phyloP scores from a whole-genome alignment of 2,329 filamentous ascomycete genomes.

The Delphinella strobiligena region DNA sequence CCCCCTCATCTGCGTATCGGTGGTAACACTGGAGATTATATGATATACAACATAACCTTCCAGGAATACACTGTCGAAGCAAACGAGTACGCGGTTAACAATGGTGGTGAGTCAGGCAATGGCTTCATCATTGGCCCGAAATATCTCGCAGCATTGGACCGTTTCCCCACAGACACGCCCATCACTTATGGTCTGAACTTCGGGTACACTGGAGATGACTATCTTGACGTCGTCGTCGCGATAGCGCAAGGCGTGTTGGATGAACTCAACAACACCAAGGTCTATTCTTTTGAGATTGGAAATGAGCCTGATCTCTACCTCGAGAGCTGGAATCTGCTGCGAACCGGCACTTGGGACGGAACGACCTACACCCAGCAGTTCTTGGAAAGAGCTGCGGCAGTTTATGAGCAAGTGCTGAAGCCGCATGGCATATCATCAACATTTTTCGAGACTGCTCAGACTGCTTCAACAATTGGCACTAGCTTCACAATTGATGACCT shows the following conservation, averaged over 20 bases:
- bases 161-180: conserved; percentile 38
- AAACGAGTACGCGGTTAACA: conserved; percentile 23
- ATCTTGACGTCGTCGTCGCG: conserved; percentile 29
- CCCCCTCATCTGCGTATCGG: conserved; percentile 38
- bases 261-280: conserved; percentile 25
- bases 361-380: conserved; percentile 33
- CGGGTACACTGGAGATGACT: conserved; percentile 34
- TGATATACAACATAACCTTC: conserved; percentile 30
- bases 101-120: conserved; percentile 32
- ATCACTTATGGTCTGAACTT: conserved; percentile 40
- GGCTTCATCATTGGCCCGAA: conserved; percentile 35
- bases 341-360: conserved; percentile 32
- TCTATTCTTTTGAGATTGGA: conserved; percentile 32
- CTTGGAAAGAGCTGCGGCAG: conserved; percentile 29
- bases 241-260: conserved; percentile 28
- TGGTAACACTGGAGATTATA: conserved; percentile 41
- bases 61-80: conserved; percentile 19
- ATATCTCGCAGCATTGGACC: conserved; percentile 34
- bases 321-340: conserved; percentile 29
- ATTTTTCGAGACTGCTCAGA: conserved; percentile 38
- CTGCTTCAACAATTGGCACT: conserved; percentile 39
- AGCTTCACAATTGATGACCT: conserved; percentile 36
- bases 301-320: conserved; percentile 32
- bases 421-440: conserved; percentile 27
- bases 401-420: conserved; percentile 34